Conservation (phyloP, 208 protist species). For the Trypanosoma lewisi region DNA sequence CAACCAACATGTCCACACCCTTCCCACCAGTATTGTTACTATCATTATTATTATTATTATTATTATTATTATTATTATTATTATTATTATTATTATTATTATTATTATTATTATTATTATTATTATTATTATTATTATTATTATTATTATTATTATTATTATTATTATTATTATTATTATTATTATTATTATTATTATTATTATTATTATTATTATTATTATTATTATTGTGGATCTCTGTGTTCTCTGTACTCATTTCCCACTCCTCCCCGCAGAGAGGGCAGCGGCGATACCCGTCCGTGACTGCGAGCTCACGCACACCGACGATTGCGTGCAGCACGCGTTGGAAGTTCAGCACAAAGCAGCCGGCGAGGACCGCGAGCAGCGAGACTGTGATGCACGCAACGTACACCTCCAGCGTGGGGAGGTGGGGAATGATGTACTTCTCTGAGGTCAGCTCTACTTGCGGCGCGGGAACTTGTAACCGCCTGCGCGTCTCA, state of each 20-base stretch:
- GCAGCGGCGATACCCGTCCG: conserved; percentile 51
- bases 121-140: neutral
- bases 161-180: neutral
- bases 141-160: neutral
- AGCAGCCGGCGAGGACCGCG: conserved; percentile 15
- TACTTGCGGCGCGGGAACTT: too few species aligned
- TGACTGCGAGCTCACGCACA: conserved; percentile 48
- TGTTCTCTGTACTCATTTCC: conserved; percentile 21
- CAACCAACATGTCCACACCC: neutral
- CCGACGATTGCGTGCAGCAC: conserved; percentile 46
- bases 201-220: neutral
- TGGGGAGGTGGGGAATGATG: neutral
- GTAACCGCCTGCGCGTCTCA: neutral
- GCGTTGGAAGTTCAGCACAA: conserved; percentile 39
- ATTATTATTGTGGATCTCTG: neutral
- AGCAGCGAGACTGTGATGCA: conserved; percentile 23
- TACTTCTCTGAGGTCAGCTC: conserved; percentile 9
- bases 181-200: neutral
- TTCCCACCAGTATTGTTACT: too few species aligned
- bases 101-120: neutral
- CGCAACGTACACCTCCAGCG: neutral
- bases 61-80: neutral
- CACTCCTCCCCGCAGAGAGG: conserved; percentile 58
- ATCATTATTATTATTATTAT: neutral
- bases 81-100: neutral